phyloP scores from a whole-genome alignment of 495 filamentous ascomycete species.

The Elasticomyces elasticus region DNA sequence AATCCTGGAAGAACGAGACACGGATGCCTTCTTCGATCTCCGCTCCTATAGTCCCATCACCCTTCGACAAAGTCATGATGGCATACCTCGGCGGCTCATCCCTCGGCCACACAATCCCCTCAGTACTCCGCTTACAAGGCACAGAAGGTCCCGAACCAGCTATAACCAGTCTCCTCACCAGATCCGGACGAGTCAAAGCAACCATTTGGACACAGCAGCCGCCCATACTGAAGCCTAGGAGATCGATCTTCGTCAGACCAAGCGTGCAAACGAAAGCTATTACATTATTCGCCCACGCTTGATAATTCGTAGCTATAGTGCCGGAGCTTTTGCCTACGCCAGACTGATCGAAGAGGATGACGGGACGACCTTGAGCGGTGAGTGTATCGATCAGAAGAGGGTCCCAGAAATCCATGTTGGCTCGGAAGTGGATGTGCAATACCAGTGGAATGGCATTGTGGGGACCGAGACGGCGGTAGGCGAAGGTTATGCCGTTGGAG shows the following conservation, averaged over 20 bases:
- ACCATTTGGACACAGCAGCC: conserved; percentile 22
- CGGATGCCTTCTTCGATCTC: neutral
- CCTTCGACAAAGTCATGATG: neutral
- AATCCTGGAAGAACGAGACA: neutral
- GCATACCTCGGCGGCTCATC: neutral
- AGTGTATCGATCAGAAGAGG: conserved; percentile 23
- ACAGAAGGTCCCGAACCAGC: conserved; percentile 8
- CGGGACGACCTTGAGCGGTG: conserved; percentile 8
- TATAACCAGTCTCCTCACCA: conserved; percentile 19
- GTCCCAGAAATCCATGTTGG: conserved; percentile 24
- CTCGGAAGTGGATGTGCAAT: conserved; percentile 31
- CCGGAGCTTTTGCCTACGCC: conserved; percentile 16
- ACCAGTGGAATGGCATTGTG: conserved; percentile 27
- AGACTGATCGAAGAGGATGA: conserved; percentile 24
- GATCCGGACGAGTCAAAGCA: conserved; percentile 15
- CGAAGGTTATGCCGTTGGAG: conserved; percentile 17
- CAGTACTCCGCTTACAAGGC: neutral
- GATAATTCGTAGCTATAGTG: conserved; percentile 9
- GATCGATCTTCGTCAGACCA: conserved; percentile 23
- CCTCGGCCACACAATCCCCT: neutral
- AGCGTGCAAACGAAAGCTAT: conserved; percentile 22
- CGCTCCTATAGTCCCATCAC: neutral
- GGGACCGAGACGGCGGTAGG: conserved; percentile 33
- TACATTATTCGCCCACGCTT: conserved; percentile 27
- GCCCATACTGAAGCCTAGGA: conserved; percentile 26